Evolutionary conservation across 148 eudicot genomes (phyloP).

Genomic region (Rhododendron ovatum): DNA sequence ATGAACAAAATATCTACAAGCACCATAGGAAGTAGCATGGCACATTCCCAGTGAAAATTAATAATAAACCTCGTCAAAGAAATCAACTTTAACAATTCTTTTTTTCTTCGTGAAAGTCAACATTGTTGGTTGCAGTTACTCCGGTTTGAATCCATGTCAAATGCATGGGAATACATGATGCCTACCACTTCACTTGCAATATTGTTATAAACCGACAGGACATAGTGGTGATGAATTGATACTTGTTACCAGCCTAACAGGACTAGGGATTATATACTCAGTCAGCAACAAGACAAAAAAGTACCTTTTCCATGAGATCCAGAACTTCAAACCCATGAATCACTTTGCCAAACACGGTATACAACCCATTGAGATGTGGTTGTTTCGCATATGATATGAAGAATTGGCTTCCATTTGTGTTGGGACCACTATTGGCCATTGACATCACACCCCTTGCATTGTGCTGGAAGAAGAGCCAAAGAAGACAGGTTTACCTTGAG

Average conservation of each 20-base stretch:
- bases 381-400: slow-evolving; percentile 84
- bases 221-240: neutral
- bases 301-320: slow-evolving; percentile 94
- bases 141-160: neutral
- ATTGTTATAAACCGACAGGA: neutral
- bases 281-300: neutral
- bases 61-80: neutral
- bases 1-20: neutral
- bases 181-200: too few species aligned
- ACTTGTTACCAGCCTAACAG: neutral
- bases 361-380: slow-evolving; percentile 92
- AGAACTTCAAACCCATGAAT: slow-evolving; percentile 99
- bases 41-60: neutral
- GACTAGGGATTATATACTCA: neutral
- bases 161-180: neutral
- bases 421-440: slow-evolving; percentile 97
- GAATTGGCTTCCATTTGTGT: slow-evolving; percentile 96
- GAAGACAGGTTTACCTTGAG: slow-evolving; percentile 1
- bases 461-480: slow-evolving; percentile 47
- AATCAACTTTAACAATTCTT: neutral
- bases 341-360: slow-evolving; percentile 90
- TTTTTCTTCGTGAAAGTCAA: neutral
- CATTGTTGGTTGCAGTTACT: neutral
- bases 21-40: neutral
- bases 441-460: slow-evolving; percentile 86